Evolutionary conservation across 352 stramenopile genomes (phyloP), one percentile per base, ranked within the genome.

Genomic region (Globisporangium viniferum): DNA sequence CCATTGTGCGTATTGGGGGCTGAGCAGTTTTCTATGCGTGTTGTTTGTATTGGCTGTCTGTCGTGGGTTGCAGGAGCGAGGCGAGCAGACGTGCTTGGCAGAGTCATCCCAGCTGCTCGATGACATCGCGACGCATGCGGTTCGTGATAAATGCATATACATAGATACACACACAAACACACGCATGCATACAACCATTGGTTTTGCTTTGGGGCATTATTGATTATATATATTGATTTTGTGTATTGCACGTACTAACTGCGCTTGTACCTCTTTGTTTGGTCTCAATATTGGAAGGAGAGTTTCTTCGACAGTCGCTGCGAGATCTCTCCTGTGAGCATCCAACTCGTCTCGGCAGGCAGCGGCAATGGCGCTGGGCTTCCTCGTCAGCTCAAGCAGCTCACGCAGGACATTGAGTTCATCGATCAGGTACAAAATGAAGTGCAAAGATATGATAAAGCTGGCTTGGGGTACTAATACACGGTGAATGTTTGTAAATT

Each of bases 271-370:
- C 22, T 2, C 14, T 44, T 22, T 31, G 46, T 58, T n/a, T 46
- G 15, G 1, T 33, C 22, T 55, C 22, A 8, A n/a, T n/a, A 2
- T 24, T 20, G n/a, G 14, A 20, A 73, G 69, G 69, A 71, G 5
- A 62, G 36, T 27, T 55, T 74, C 59, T 74, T 74, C 51, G 69
- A 74, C 36, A 44, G 31, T 39, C 69, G 66, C 31, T 74, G 69
- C 48, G 69, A 74, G 65, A 59, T 74, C 59, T 74, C 72, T 31
- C 65, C 69, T 20, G 48, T 65, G 59, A 72, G 66, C n/a, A 65
- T 69, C 29, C 66, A 69, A 27, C 64, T 74, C 51, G 29, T 72
- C 44, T 24, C 44, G 0, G n/a, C 64, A n/a, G 68, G 59, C 41
- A 15, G 55, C 41, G 27, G n/a, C 6, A 33, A 2, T 5, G 27